Base-by-base conservation (phyloP, 148 eudicot species). In the Rhododendron simsii region DNA sequence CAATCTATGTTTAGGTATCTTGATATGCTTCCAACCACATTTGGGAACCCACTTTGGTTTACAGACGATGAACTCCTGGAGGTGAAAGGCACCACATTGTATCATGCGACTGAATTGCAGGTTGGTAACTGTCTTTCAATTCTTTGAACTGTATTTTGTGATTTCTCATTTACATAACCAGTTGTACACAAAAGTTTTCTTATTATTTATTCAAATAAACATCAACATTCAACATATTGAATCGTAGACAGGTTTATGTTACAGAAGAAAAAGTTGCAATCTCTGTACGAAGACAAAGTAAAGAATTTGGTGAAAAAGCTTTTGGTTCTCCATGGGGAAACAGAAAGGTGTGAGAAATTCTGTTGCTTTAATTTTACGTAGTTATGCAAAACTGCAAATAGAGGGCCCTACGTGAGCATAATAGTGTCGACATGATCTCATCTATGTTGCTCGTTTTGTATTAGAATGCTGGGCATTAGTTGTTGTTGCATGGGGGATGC, bases 41-140 rank as follows among this genome's bases (percentile, higher is more conserved):
- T 96, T 87, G 93, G 94, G 33, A 96, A 87, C 85, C 94, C 99
- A 48, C 98, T 94, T 86, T 96, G 99, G 99, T 96, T 94, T 88
- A 91, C 91, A 47, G 95, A 96, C 74, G 92, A 92, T 14, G 99
- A 95, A 88, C 94, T 95, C 79, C 87, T 86, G 85, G 99, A 96
- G 87, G 89, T 96, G 86, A 93, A 89, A 86, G 99, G 98, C 75
- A 96, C 99, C 65, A 88, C 96, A 48, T 81, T 96, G 83, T 91
- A 92, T 91, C 87, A 86, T 83, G 99, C 98, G 47, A 92, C 93
- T 85, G 89, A 87, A 78, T 80, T 93, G 93, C 99, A 94, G 98
- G 99, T 95, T n/a, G 37, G 80, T 71, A 65, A 28, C 69, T 18
- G 4, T 15, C 8, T 44, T 69, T 35, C 39, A 11, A 47, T 51